Percentiles rank a stretch among this genome's conserved stretches.
Conservation (phyloP, 75 land plant species). For the Isoetes taiwanensis region DNA sequence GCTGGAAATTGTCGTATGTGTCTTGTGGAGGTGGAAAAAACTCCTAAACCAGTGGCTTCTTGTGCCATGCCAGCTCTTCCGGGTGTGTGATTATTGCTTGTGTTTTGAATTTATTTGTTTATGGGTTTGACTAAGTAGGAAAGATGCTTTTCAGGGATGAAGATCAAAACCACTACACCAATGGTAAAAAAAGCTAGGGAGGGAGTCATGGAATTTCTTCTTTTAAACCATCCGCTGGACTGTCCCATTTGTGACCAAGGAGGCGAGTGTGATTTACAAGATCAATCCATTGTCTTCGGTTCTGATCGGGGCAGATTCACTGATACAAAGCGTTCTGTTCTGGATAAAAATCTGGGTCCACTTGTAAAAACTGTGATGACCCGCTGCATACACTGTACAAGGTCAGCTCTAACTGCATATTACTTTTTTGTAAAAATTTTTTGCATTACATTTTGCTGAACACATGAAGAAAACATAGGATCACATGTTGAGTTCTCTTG, state of each 20-base stretch:
- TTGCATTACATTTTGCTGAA: no score
- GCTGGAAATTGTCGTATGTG: slow-evolving; percentile 99
- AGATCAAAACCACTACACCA: slow-evolving; percentile 90
- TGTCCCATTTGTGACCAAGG: slow-evolving; percentile 99
- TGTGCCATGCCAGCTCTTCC: slow-evolving; percentile 99
- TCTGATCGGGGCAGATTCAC: slow-evolving; percentile 90
- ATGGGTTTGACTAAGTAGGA: no score
- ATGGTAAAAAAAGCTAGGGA: slow-evolving; percentile 90
- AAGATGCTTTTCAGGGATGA: slow-evolving; percentile 68
- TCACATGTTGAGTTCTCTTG: no score
- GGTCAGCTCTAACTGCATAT: slow-evolving; percentile 38
- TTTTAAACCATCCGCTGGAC: slow-evolving; percentile 96
- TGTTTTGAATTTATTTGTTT: no score
- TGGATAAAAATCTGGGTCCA: slow-evolving; percentile 94
- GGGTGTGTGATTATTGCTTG: no score
- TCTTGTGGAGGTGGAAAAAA: slow-evolving; percentile 95
- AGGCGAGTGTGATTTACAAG: slow-evolving; percentile 97
- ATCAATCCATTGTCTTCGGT: slow-evolving; percentile 96
- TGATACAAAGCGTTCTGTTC: slow-evolving; percentile 85
- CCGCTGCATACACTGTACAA: slow-evolving; percentile 94
- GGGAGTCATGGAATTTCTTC: slow-evolving; percentile 95
- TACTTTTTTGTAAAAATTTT: no score
- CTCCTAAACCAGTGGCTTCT: slow-evolving; percentile 97
- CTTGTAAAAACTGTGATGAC: slow-evolving; percentile 99
- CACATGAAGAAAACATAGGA: no score